Evolutionary conservation across 2,329 filamentous ascomycete species (phyloP).

Genomic region (Epichloe amarillans): DNA sequence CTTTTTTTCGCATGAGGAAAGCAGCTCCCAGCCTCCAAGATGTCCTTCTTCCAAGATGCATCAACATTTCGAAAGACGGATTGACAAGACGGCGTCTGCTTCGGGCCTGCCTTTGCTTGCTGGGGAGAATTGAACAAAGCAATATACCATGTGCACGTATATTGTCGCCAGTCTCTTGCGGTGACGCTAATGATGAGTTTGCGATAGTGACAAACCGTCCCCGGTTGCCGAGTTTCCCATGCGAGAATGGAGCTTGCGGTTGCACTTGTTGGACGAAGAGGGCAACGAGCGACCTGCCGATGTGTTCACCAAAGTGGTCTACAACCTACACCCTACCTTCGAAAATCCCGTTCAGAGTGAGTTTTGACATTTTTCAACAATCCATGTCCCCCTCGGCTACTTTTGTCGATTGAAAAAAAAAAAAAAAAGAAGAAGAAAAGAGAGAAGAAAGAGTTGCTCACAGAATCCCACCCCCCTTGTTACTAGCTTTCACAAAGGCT

Average conservation of each 20-base stretch:
- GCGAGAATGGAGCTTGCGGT: constrained; percentile 79
- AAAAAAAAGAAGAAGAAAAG: background rate
- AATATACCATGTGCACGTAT: background rate
- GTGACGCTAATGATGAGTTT: constrained; percentile 4
- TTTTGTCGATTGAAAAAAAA: background rate
- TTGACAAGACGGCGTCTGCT: background rate
- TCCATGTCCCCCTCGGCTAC: background rate
- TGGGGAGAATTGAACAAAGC: background rate
- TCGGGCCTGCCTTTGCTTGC: background rate
- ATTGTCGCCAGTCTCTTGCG: background rate
- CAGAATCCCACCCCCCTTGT: background rate
- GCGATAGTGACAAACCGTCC: constrained; percentile 58
- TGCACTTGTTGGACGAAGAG: constrained; percentile 73
- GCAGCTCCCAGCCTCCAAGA: background rate
- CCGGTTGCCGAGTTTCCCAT: constrained; percentile 82
- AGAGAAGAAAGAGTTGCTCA: background rate
- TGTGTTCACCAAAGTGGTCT: constrained; percentile 84
- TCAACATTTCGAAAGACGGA: background rate
- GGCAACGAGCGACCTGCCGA: constrained; percentile 72
- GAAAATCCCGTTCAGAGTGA: constrained; percentile 73
- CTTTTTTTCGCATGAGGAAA: background rate
- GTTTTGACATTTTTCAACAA: constrained; percentile 18
- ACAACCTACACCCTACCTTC: constrained; percentile 90
- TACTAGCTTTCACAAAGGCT: constrained; percentile 60
- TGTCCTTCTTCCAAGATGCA: no score